Evolutionary conservation across 2,329 filamentous ascomycete species (phyloP), one percentile per base, ranked within the genome.

Genomic region (Penicillium sp.): DNA sequence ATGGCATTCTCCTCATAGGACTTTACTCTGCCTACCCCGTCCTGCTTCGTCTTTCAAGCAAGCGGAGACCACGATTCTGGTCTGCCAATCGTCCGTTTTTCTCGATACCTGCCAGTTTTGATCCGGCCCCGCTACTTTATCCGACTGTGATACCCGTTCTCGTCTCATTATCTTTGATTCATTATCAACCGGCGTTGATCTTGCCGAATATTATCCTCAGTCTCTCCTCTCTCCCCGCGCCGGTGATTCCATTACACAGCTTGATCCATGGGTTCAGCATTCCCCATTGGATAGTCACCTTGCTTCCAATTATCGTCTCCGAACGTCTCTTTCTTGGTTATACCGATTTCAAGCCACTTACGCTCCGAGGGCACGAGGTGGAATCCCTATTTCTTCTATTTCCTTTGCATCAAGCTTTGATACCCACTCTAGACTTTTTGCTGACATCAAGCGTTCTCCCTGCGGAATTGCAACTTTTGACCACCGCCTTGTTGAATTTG

Each of bases 121-220:
- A 96, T 56, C 89, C 88, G 2, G 90, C 90, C 5, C 86, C 89
- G 8, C 72, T 95, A n/a, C 65, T 95, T 40, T 96, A 95, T 59
- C 90, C 90, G 12, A 75, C 83, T 4, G 65, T 81, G 2, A 72
- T 95, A 18, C 86, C 89, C 1, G 66, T 89, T 11, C 72, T 89
- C 30, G 82, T 92, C 17, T 80, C 88, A 1, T 69, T 92, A 3
- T 80, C 89, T 7, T 72, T 95, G 28, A 77, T 80, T 6, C 71
- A 74, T 34, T 73, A 76, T 32, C 78, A 77, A 30, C 70, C 75
- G 2, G 70, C 72, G 11, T 71, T 80, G 9, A 61, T 95, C 13
- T 66, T 94, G 6, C 81, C 84, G 2, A 95, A 92, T 54, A 76
- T 95, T 26, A 73, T 93, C n/a, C 75, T 95, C 33, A 78, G 82